These are phyloP conservation scores for Cyberlindnera galapagoensis DNA, from an alignment of 805 yeast genomes.

Conservation along the genomic window DNA sequence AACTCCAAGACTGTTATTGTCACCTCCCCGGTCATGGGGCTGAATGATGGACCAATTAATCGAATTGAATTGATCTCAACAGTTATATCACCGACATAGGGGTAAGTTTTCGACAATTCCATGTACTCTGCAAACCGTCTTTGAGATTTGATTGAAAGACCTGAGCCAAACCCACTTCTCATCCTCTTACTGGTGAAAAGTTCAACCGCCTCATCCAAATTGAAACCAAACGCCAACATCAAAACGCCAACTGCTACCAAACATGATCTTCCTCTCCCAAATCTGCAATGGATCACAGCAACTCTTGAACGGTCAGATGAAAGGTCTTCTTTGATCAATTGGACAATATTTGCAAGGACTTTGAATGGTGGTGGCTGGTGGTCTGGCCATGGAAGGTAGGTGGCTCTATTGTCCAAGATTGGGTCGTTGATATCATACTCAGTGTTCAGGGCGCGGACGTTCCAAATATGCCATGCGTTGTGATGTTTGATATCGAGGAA, in stretches of 20 bases:
- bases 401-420: constrained; percentile 4
- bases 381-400: constrained; percentile 56
- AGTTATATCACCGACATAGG: background rate
- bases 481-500: constrained; percentile 40
- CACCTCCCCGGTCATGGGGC: background rate
- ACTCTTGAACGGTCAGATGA: constrained; percentile 31
- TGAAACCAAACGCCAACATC: constrained; percentile 38
- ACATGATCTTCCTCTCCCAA: constrained; percentile 92
- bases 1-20: no score
- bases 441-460: constrained; percentile 53
- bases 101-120: background rate
- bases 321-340: constrained; percentile 40
- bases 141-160: constrained; percentile 71
- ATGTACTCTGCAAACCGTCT: constrained; percentile 56
- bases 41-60: constrained; percentile 1
- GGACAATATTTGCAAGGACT: constrained; percentile 37
- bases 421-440: constrained; percentile 26
- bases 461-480: constrained; percentile 65
- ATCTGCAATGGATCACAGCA: constrained; percentile 78
- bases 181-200: constrained; percentile 54
- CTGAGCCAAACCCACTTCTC: constrained; percentile 47
- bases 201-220: constrained; percentile 40
- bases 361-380: constrained; percentile 69
- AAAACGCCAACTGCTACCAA: constrained; percentile 64
- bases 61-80: background rate